Percentiles rank a stretch among this genome's conserved stretches.
phyloP scores from a whole-genome alignment of 2,329 filamentous ascomycete species.

The Hymenoscyphus fraxineus region DNA sequence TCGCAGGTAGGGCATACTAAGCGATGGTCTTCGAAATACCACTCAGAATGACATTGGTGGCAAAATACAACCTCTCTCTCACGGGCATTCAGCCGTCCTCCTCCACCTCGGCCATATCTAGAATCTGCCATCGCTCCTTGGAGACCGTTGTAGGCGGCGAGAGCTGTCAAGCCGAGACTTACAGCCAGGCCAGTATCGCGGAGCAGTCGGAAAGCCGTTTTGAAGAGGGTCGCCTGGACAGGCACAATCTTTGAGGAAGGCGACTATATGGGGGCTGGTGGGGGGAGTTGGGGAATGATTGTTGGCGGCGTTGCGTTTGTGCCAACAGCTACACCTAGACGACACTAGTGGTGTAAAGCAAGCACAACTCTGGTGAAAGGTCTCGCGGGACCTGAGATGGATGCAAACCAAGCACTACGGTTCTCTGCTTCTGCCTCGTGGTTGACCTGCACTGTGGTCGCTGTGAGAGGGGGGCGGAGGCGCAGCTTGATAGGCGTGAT shows the following conservation, averaged over 20 bases:
- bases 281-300: not conserved
- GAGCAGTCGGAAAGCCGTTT: conserved; percentile 53
- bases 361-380: not conserved
- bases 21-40: conserved; percentile 68
- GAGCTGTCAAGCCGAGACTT: conserved; percentile 55
- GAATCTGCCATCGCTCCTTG: conserved; percentile 40
- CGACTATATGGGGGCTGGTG: not conserved
- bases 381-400: not conserved
- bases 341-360: not conserved
- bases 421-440: conserved; percentile 6
- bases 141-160: conserved; percentile 50
- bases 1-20: conserved; percentile 74
- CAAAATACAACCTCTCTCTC: conserved; percentile 77
- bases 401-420: not conserved
- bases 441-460: conserved; percentile 1
- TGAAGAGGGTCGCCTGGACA: conserved; percentile 32
- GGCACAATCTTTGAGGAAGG: not conserved
- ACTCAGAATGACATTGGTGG: conserved; percentile 76
- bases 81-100: conserved; percentile 44
- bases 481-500: conserved; percentile 3
- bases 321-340: not conserved
- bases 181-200: conserved; percentile 52
- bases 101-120: conserved; percentile 16
- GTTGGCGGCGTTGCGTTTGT: not conserved
- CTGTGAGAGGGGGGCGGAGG: not conserved